These are phyloP conservation scores for Avena insularis DNA, from an alignment of 176 grass and related monocot genomes.

Conservation along the genomic window DNA sequence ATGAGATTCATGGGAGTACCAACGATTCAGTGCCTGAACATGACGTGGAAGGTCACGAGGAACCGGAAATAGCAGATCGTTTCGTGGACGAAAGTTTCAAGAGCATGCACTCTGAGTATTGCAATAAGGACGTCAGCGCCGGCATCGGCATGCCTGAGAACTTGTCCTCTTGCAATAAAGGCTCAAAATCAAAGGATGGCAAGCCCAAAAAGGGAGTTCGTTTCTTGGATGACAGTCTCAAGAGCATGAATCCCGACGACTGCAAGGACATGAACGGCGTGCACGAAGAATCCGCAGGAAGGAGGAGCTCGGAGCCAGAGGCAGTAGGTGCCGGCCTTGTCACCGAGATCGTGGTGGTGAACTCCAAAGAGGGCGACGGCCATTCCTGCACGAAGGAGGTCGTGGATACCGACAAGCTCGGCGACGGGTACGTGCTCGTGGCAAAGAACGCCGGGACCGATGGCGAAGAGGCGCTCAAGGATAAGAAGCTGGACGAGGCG, in stretches of 20 bases:
- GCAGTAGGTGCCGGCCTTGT: not conserved
- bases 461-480: not conserved
- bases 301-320: not conserved
- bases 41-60: not conserved
- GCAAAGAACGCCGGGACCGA: not conserved
- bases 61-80: not conserved
- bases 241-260: constrained; percentile 3
- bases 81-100: constrained; percentile 33
- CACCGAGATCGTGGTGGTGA: not conserved
- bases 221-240: constrained; percentile 32
- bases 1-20: not conserved
- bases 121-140: constrained; percentile 12
- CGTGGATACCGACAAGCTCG: not conserved
- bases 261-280: constrained; percentile 23
- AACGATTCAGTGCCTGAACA: not conserved
- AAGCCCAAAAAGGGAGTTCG: not conserved
- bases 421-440: constrained; percentile 39
- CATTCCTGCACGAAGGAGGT: constrained; percentile 40
- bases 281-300: not conserved
- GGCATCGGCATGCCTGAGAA: not conserved
- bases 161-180: not conserved
- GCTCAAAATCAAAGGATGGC: not conserved
- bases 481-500: constrained; percentile 44
- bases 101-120: not conserved
- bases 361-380: not conserved